These are phyloP conservation scores for Pseudomicrostroma phylloplanum DNA, from an alignment of 1,284 basidiomycete genomes.

Conservation along the genomic window DNA sequence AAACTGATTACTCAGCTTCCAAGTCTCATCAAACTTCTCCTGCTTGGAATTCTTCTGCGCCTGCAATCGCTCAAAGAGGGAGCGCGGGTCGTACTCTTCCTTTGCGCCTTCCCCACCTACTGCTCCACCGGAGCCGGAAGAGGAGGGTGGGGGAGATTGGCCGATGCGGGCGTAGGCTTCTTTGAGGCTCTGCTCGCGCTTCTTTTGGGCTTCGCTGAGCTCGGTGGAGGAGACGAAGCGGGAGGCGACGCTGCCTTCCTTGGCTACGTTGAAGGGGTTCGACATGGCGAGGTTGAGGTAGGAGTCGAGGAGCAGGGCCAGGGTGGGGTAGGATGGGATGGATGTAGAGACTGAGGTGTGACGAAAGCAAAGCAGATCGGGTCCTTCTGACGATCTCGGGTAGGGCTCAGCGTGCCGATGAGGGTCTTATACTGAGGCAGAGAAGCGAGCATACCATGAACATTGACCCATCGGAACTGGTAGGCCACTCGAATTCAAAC, in stretches of 20 bases:
- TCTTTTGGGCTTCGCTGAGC: slow-evolving; percentile 13
- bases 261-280: slow-evolving; percentile 2
- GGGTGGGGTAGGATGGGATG: too few species aligned
- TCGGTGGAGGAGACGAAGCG: slow-evolving; percentile 24
- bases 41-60: slow-evolving; percentile 39
- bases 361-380: too few species aligned
- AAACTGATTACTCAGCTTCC: slow-evolving; percentile 44
- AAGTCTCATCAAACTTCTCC: slow-evolving; percentile 37
- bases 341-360: too few species aligned
- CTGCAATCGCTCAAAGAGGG: slow-evolving; percentile 30
- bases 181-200: slow-evolving; percentile 6
- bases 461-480: too few species aligned
- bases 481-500: too few species aligned
- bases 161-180: slow-evolving; percentile 16
- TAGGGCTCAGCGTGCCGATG: too few species aligned
- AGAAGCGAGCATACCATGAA: too few species aligned
- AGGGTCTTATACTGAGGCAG: too few species aligned
- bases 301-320: too few species aligned
- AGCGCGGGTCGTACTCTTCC: slow-evolving; percentile 27
- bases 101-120: not conserved
- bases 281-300: too few species aligned
- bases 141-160: slow-evolving; percentile 9
- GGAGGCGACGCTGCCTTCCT: slow-evolving; percentile 16
- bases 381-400: too few species aligned
- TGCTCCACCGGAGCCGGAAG: not conserved